Percentiles rank a stretch among this genome's conserved stretches.
Evolutionary conservation across 768 basidiomycete genomes (phyloP).

Genomic region (Xerocomus spinulosus): DNA sequence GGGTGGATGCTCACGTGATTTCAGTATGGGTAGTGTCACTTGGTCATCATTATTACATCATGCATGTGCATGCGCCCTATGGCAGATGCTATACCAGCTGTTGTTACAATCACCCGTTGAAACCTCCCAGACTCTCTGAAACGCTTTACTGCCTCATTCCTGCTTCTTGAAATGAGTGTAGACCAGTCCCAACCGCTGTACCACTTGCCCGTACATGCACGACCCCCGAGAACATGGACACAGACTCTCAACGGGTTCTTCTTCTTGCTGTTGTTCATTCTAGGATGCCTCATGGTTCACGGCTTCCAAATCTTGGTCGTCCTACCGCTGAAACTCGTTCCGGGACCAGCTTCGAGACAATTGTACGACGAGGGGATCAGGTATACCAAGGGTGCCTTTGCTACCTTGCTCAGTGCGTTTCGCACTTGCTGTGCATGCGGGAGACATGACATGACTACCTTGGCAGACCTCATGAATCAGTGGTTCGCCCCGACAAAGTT

Average conservation of each 20-base stretch:
- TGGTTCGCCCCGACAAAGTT: conserved; percentile 78
- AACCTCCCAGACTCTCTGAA: conserved; percentile 1
- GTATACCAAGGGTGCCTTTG: conserved; percentile 82
- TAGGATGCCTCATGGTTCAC: conserved; percentile 67
- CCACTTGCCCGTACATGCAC: conserved; percentile 47
- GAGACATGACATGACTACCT: conserved; percentile 1
- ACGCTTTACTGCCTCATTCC: background rate
- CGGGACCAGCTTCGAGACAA: conserved; percentile 49
- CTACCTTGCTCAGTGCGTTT: conserved; percentile 62
- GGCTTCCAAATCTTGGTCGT: conserved; percentile 68
- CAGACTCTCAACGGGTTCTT: conserved; percentile 46
- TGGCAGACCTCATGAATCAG: conserved; percentile 69
- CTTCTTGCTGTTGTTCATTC: conserved; percentile 55
- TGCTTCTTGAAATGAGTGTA: conserved; percentile 18
- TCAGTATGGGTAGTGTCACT: background rate
- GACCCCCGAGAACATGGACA: conserved; percentile 51
- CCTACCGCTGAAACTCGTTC: conserved; percentile 60
- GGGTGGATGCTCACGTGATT: background rate
- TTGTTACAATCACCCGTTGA: no score
- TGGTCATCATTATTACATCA: conserved; percentile 17
- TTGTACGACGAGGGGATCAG: conserved; percentile 69
- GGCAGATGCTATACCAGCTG: background rate
- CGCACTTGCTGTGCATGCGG: background rate
- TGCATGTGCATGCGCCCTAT: background rate
- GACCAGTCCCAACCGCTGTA: conserved; percentile 25